Percentiles rank a stretch among this genome's conserved stretches.
These are phyloP conservation scores for Paraconiothyrium sp. DNA, from an alignment of 2,329 filamentous ascomycete genomes.

Conservation along the genomic window DNA sequence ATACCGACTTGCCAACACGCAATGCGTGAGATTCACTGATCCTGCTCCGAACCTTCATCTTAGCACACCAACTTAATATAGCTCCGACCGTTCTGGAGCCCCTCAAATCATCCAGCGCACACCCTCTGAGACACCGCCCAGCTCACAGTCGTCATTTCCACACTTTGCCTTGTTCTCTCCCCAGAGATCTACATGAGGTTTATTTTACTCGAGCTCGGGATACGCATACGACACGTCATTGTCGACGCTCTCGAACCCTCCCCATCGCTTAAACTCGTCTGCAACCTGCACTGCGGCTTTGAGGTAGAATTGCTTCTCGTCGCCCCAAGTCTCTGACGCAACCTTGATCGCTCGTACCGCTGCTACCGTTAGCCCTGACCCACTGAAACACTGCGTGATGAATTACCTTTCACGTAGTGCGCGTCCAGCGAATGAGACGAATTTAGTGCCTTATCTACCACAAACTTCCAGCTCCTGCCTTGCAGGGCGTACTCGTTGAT, in stretches of 20 bases:
- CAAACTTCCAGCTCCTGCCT: constrained; percentile 78
- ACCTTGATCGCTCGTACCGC: constrained; percentile 78
- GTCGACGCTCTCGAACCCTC: constrained; percentile 52
- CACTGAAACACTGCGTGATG: constrained; percentile 50
- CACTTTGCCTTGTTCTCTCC: constrained; percentile 11
- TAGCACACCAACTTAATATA: neutral
- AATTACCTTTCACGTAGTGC: constrained; percentile 82
- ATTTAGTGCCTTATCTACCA: constrained; percentile 74
- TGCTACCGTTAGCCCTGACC: constrained; percentile 59
- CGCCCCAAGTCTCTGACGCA: constrained; percentile 77
- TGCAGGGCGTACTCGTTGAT: constrained; percentile 69
- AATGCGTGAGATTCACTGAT: neutral
- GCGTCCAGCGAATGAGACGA: constrained; percentile 75
- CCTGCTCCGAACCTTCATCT: neutral
- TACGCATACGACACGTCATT: constrained; percentile 38
- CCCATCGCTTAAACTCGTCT: constrained; percentile 78
- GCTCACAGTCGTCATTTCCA: constrained; percentile 19
- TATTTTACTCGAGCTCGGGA: constrained; percentile 27
- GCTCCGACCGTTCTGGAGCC: neutral
- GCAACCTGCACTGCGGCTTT: constrained; percentile 76
- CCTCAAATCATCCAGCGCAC: neutral
- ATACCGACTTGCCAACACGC: neutral
- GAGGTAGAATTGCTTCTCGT: constrained; percentile 72
- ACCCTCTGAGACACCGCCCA: constrained; percentile 10
- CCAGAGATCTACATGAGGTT: neutral